Conservation (phyloP, 1,139 yeast species). For the Geotrichum carabidarum region DNA sequence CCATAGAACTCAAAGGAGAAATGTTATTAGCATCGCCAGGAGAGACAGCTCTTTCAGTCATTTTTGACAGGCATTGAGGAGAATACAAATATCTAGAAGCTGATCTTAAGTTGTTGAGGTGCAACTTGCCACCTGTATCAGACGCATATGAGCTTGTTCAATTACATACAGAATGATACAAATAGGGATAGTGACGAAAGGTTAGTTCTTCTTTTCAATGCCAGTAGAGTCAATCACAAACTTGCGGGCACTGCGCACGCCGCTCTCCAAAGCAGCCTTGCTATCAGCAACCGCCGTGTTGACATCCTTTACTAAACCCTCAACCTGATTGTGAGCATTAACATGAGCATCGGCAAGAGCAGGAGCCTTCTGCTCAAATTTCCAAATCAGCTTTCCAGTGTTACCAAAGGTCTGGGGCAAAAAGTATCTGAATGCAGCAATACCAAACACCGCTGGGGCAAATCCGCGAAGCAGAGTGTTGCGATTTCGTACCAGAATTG, state of each 20-base stretch:
- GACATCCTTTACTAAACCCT: constrained; percentile 44
- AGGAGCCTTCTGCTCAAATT: constrained; percentile 63
- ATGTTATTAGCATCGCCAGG: background rate
- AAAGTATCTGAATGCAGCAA: constrained; percentile 63
- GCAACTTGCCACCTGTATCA: background rate
- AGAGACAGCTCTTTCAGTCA: background rate
- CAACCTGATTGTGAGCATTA: constrained; percentile 45
- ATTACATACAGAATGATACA: constrained; percentile 4
- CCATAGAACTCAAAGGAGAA: background rate
- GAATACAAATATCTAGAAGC: too few species aligned
- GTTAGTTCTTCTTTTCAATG: background rate
- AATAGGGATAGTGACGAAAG: background rate
- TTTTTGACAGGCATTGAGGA: background rate
- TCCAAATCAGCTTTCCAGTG: constrained; percentile 57
- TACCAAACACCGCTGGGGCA: constrained; percentile 65
- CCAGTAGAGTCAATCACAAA: constrained; percentile 60
- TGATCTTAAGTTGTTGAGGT: background rate
- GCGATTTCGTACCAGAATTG: constrained; percentile 70
- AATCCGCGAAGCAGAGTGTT: constrained; percentile 52
- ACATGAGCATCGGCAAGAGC: constrained; percentile 62
- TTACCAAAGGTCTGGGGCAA: constrained; percentile 74
- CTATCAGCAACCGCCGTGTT: constrained; percentile 40
- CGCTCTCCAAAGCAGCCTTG: constrained; percentile 36
- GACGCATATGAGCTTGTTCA: constrained; percentile 1
- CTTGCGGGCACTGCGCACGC: constrained; percentile 45